Evolutionary conservation across 1,284 basidiomycete species (phyloP), one percentile per base, ranked within the genome.

Genomic region (Heliocybe sulcata): DNA sequence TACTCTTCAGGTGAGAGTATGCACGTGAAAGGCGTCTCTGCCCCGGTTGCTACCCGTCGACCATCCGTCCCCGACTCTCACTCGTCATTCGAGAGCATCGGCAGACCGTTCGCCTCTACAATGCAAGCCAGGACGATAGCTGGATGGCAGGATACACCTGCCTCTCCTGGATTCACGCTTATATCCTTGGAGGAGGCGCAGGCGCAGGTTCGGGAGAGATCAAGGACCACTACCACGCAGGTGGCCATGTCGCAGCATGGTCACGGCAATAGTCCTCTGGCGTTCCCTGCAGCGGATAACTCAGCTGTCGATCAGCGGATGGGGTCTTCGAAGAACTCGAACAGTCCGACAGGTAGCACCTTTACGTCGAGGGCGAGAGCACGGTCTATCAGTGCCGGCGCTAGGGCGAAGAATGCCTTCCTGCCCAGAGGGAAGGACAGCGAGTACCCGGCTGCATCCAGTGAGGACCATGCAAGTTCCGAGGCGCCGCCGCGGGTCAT

Each of bases 181-280:
- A 90, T 91, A 52, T 81, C 87, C 4, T 72, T 90, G 50, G 84
- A 89, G 64, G 85, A 91, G 68, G 88, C 88, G 2, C 80, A 86
- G 61, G 82, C 82, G 12, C 80, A 81, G 52, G 75, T 68, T 1
- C 70, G 73, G 55, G 72, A 81, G 74, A 66, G 76, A 35, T 72
- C 79, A 49, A 79, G 84, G 38, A 79, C 75, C 60, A 75, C 72
- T 9, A 80, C 80, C 0, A 69, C 48, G 57, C 29, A 60, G 33
- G 54, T 48, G 57, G 12, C 56, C 22, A 11, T 45, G n/a, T 25
- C 20, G n/a, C 38, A 26, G 22, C 27, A 53, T 8, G 11, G 10
- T 14, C 14, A n/a, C 10, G 35, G 3, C 35, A 38, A n/a, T 29
- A 16, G 29, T n/a, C 11, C 27, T n/a, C 23, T 51, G 11, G 57